phyloP scores from a whole-genome alignment of 495 filamentous ascomycete species.

The Hyaloscypha finlandica region DNA sequence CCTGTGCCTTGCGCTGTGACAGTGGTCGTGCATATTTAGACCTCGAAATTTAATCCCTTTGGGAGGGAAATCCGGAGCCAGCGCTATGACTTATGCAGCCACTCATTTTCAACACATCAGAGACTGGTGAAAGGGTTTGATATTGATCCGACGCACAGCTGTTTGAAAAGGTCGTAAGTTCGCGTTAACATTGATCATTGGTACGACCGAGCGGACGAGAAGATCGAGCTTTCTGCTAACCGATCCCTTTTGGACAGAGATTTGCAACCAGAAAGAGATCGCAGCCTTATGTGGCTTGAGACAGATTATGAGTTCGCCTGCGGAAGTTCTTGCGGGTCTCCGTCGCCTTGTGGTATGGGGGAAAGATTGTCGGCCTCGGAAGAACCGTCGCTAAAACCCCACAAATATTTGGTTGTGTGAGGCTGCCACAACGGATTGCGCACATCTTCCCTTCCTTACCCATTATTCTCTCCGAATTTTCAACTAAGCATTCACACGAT shows the following conservation, averaged over 20 bases:
- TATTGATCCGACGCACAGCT: not conserved
- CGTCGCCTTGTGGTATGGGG: no score
- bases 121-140: not conserved
- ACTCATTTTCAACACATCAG: not conserved
- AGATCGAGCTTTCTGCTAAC: not conserved
- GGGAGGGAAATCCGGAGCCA: not conserved
- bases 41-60: not conserved
- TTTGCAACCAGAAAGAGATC: not conserved
- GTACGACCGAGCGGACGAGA: not conserved
- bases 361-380: no score
- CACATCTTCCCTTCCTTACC: no score
- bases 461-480: no score
- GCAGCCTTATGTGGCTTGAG: not conserved
- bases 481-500: no score
- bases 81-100: not conserved
- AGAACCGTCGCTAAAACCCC: no score
- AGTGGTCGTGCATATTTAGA: not conserved
- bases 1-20: not conserved
- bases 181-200: conserved; percentile 1
- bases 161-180: not conserved
- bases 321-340: not conserved
- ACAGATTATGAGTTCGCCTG: not conserved
- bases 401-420: no score
- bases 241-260: not conserved
- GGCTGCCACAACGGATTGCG: no score